These are phyloP conservation scores for Clarireedia paspali DNA, from an alignment of 2,329 filamentous ascomycete genomes.

Conservation along the genomic window DNA sequence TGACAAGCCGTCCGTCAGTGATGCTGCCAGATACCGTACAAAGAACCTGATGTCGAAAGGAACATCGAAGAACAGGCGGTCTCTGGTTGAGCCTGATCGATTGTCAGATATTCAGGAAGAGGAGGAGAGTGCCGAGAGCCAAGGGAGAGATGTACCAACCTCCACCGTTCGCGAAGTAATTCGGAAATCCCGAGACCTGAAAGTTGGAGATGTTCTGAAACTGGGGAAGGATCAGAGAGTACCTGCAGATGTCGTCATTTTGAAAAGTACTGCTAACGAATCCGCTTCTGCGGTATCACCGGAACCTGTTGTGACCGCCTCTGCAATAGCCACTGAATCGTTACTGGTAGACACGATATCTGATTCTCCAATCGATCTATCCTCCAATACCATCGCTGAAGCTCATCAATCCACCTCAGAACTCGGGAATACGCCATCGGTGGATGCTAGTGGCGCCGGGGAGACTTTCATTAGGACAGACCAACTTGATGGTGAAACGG, in stretches of 20 bases:
- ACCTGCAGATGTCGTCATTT: conserved; percentile 86
- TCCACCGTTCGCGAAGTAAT: conserved; percentile 56
- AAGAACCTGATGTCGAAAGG: conserved; percentile 41
- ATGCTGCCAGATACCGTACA: conserved; percentile 30
- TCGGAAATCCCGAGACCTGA: conserved; percentile 80
- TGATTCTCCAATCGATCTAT: conserved; percentile 24
- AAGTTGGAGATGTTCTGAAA: conserved; percentile 92
- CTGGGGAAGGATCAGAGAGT: conserved; percentile 87
- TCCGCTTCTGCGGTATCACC: conserved; percentile 24
- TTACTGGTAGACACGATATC: conserved; percentile 27
- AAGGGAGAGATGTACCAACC: conserved; percentile 37
- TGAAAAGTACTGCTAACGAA: conserved; percentile 70
- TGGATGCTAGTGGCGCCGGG: conserved; percentile 38
- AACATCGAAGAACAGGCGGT: conserved; percentile 32
- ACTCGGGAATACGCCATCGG: conserved; percentile 22
- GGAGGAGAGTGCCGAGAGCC: conserved; percentile 45
- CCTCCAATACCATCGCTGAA: conserved; percentile 15
- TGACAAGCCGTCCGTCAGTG: conserved; percentile 41
- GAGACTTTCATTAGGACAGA: conserved; percentile 98
- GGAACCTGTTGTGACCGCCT: conserved; percentile 1
- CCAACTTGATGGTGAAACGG: conserved; percentile 94
- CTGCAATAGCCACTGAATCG: conserved; percentile 10
- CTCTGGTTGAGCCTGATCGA: conserved; percentile 33
- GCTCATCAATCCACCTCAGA: conserved; percentile 20
- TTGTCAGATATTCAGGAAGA: conserved; percentile 64